phyloP scores from a whole-genome alignment of 805 yeast genomes.

The Brettanomyces naardenensis region DNA sequence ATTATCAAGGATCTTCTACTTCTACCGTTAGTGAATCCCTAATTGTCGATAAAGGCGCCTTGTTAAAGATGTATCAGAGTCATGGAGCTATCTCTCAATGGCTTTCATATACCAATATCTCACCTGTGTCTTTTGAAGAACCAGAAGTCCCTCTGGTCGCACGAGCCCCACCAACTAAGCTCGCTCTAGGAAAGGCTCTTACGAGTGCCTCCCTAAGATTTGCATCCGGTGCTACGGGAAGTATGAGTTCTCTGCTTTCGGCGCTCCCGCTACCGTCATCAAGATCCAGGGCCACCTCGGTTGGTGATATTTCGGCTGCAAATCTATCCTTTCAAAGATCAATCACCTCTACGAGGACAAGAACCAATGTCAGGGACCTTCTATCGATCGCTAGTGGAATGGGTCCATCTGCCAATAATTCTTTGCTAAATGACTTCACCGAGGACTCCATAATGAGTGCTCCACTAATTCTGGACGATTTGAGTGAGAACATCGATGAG shows the following conservation, averaged over 20 bases:
- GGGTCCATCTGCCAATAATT: background rate
- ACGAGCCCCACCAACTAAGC: background rate
- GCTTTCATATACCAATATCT: conserved; percentile 1
- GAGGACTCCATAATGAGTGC: too few relatives aligned
- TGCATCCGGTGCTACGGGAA: background rate
- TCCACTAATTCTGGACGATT: background rate
- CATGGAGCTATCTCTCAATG: background rate
- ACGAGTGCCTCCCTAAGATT: background rate
- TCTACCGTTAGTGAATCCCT: background rate
- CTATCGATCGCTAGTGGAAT: background rate
- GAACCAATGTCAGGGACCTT: conserved; percentile 1
- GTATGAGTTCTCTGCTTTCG: background rate
- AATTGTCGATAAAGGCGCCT: background rate
- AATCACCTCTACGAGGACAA: background rate
- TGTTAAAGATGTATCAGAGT: background rate
- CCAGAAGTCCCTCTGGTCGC: background rate
- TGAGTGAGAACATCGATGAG: background rate
- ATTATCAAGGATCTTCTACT: background rate
- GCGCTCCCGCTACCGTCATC: background rate
- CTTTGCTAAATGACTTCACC: background rate
- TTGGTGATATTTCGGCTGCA: background rate
- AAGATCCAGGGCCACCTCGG: background rate
- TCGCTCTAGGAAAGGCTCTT: background rate
- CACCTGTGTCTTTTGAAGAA: background rate
- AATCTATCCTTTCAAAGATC: conserved; percentile 1